These are phyloP conservation scores for Alternaria gansuensis DNA, from an alignment of 2,329 filamentous ascomycete species.

Conservation along the genomic window DNA sequence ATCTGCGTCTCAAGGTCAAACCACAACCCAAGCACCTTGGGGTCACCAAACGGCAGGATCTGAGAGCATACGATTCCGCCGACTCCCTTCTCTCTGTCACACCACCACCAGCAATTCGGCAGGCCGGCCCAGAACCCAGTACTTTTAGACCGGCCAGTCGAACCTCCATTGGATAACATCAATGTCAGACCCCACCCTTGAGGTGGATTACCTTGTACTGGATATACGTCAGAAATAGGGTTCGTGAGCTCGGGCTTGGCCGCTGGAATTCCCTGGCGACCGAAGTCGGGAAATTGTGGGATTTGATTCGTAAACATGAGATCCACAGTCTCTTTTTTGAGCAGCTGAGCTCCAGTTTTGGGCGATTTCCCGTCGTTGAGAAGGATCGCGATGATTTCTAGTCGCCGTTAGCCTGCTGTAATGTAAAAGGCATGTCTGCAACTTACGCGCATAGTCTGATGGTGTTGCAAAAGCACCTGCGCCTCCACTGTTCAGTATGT, in stretches of 20 bases:
- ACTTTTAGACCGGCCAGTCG: slow-evolving; percentile 40
- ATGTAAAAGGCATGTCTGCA: not conserved
- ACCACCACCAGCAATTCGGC: slow-evolving; percentile 70
- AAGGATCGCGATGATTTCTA: slow-evolving; percentile 67
- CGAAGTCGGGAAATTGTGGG: slow-evolving; percentile 62
- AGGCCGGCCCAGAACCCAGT: slow-evolving; percentile 67
- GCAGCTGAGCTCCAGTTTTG: slow-evolving; percentile 62
- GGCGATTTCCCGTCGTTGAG: slow-evolving; percentile 71
- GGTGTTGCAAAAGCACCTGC: slow-evolving; percentile 68
- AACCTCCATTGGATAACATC: slow-evolving; percentile 57
- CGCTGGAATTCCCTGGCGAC: slow-evolving; percentile 56
- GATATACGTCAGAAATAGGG: slow-evolving; percentile 61
- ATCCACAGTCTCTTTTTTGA: slow-evolving; percentile 66
- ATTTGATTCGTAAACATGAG: slow-evolving; percentile 72
- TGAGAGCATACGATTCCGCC: slow-evolving; percentile 52
- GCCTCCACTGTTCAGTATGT: slow-evolving; percentile 66
- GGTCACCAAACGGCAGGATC: slow-evolving; percentile 44
- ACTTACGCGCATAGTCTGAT: slow-evolving; percentile 66
- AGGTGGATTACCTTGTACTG: slow-evolving; percentile 56
- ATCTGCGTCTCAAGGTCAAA: slow-evolving; percentile 19
- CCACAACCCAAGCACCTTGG: slow-evolving; percentile 30
- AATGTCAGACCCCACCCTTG: slow-evolving; percentile 72
- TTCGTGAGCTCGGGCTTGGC: slow-evolving; percentile 63
- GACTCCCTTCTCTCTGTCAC: slow-evolving; percentile 66
- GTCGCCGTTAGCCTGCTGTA: slow-evolving; percentile 15